Evolutionary conservation across 1,284 basidiomycete species (phyloP).

Genomic region (Farysia itapuensis): DNA sequence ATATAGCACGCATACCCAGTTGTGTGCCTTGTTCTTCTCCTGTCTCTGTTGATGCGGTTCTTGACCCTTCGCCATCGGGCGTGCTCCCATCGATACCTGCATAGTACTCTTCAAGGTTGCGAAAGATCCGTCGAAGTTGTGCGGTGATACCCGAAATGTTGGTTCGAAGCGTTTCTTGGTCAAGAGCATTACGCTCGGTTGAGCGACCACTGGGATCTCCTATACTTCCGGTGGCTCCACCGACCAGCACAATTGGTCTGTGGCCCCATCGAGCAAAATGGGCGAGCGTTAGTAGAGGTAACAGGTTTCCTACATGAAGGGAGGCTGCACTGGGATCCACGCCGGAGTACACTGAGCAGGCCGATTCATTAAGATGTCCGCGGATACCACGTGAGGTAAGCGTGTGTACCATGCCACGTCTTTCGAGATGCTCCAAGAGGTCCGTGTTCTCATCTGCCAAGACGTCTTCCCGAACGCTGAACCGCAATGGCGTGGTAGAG

Average conservation of each 20-base stretch:
- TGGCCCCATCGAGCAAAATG: constrained; percentile 86
- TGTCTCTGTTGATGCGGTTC: not conserved
- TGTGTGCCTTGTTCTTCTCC: constrained; percentile 1
- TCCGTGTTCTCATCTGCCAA: too few relatives aligned
- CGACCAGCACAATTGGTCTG: constrained; percentile 64
- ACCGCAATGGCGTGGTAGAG: too few relatives aligned
- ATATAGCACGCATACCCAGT: constrained; percentile 11
- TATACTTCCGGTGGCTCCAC: constrained; percentile 92
- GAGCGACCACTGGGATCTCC: constrained; percentile 92
- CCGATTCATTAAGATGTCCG: constrained; percentile 5
- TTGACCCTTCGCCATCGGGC: not conserved
- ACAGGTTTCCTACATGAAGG: constrained; percentile 88
- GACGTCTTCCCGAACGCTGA: too few relatives aligned
- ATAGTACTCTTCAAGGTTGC: constrained; percentile 66
- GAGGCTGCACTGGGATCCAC: constrained; percentile 88
- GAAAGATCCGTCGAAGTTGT: constrained; percentile 75
- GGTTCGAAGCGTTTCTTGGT: constrained; percentile 66
- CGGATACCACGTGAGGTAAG: constrained; percentile 35
- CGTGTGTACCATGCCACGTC: constrained; percentile 31
- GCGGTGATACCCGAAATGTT: constrained; percentile 73
- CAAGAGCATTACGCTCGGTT: constrained; percentile 76
- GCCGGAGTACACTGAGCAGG: constrained; percentile 75
- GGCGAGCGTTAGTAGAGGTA: constrained; percentile 80
- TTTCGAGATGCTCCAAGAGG: constrained; percentile 17
- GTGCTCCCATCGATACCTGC: not conserved